phyloP scores from a whole-genome alignment of 345 rosid genomes.

The Schrenkiella parvula region DNA sequence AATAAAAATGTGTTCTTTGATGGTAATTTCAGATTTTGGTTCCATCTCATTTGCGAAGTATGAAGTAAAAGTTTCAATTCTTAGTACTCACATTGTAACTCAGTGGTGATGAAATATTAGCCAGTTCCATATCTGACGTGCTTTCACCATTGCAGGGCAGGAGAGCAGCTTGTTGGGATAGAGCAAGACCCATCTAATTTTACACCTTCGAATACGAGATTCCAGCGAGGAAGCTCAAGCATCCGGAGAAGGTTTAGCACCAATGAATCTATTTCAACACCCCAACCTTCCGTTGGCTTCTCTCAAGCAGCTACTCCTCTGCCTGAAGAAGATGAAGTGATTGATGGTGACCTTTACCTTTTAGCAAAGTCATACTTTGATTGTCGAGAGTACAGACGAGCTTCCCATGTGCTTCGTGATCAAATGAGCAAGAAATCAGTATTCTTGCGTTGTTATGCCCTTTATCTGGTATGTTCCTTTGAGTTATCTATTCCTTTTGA shows the following conservation, averaged over 20 bases:
- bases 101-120: neutral
- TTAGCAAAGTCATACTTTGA: constrained; percentile 90
- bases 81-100: neutral
- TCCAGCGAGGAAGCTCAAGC: constrained; percentile 98
- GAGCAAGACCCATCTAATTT: constrained; percentile 86
- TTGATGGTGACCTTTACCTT: constrained; percentile 75
- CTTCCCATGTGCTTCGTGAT: constrained; percentile 78
- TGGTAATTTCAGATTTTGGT: neutral
- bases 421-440: constrained; percentile 75
- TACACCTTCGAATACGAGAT: constrained; percentile 90
- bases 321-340: constrained; percentile 75
- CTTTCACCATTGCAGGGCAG: constrained; percentile 58
- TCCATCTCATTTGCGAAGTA: neutral
- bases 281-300: constrained; percentile 59
- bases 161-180: constrained; percentile 86
- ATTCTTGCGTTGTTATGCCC: constrained; percentile 88
- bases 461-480: constrained; percentile 64
- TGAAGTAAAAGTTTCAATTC: neutral
- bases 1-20: neutral
- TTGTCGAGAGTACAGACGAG: constrained; percentile 80
- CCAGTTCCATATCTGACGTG: neutral
- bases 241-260: constrained; percentile 80
- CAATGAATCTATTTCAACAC: constrained; percentile 68
- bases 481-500: neutral
- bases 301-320: constrained; percentile 74